Conservation (phyloP, 495 filamentous ascomycete species). For the Penicillium cosmopolitanum region DNA sequence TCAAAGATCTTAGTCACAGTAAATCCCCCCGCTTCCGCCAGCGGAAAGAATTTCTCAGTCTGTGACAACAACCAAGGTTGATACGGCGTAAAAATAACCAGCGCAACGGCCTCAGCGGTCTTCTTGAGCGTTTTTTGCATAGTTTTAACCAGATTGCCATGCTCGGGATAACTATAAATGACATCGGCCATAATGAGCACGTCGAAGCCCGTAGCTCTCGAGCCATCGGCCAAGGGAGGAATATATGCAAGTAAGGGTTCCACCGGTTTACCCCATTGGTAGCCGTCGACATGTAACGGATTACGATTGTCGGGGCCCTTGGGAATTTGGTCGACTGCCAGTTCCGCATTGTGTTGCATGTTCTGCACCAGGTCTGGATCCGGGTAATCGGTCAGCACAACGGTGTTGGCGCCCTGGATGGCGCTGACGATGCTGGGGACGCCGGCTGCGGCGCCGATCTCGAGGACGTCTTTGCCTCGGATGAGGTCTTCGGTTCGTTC, state of each 20-base stretch:
- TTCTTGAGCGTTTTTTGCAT: constrained; percentile 65
- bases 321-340: constrained; percentile 39
- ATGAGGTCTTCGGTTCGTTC: constrained; percentile 58
- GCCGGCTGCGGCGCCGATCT: constrained; percentile 89
- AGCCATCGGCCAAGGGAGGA: constrained; percentile 22
- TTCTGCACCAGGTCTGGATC: constrained; percentile 79
- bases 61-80: constrained; percentile 84
- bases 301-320: constrained; percentile 15
- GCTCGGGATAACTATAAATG: constrained; percentile 86
- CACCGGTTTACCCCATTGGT: constrained; percentile 74
- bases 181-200: constrained; percentile 84
- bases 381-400: constrained; percentile 88
- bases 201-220: constrained; percentile 60
- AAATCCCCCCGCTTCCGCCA: constrained; percentile 69
- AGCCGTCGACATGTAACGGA: constrained; percentile 63
- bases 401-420: constrained; percentile 65
- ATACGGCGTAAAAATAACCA: constrained; percentile 94
- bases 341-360: constrained; percentile 70
- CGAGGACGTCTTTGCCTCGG: constrained; percentile 67
- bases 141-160: constrained; percentile 71
- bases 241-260: constrained; percentile 56
- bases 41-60: constrained; percentile 84
- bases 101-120: constrained; percentile 58
- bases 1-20: constrained; percentile 77
- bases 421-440: constrained; percentile 80